Conservation (phyloP, 768 basidiomycete species). For the Agaricus subrufescens region DNA sequence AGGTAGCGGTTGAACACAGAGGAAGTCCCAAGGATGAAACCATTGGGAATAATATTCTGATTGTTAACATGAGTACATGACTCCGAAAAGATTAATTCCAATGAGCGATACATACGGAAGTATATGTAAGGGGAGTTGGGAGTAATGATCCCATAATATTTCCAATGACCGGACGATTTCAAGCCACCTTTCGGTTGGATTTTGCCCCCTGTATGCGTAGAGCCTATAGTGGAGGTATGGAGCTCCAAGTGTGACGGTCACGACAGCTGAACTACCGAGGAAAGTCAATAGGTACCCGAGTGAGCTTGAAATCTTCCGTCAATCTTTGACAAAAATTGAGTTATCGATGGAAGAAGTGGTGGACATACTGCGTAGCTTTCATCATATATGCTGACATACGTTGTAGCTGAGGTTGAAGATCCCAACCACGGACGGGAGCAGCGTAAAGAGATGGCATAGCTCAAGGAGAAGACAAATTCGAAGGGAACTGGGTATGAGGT, state of each 20-base stretch:
- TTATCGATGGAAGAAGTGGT: too few species aligned
- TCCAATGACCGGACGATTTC: neutral
- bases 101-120: neutral
- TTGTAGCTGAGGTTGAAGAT: too few species aligned
- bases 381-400: too few species aligned
- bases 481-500: too few species aligned
- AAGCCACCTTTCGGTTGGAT: neutral
- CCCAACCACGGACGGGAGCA: too few species aligned
- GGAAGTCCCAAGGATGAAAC: neutral
- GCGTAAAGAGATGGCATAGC: too few species aligned
- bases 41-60: neutral
- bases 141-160: neutral
- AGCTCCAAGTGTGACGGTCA: neutral
- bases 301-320: too few species aligned
- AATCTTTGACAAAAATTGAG: too few species aligned
- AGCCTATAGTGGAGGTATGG: neutral
- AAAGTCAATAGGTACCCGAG: neutral
- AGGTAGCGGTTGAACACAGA: neutral
- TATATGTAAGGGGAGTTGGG: neutral
- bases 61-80: too few species aligned
- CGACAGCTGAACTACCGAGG: neutral
- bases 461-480: too few species aligned
- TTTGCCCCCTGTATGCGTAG: neutral
- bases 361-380: too few species aligned
- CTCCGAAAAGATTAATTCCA: neutral